Base-by-base conservation (phyloP, 176 grass and related monocot genomes). In the Triticum dicoccoides region DNA sequence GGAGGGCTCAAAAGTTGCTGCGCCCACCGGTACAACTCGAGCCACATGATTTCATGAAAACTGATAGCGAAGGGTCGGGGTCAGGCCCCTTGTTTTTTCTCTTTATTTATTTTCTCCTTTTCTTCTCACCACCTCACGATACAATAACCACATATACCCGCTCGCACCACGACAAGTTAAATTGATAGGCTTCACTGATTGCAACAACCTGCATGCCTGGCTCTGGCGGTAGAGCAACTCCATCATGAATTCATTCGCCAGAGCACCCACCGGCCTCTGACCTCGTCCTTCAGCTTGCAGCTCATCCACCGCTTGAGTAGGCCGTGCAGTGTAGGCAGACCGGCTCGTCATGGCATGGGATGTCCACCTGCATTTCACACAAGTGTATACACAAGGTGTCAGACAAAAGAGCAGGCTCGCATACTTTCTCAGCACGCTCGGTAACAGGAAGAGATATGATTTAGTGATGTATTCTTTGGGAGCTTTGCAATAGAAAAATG, bases 221-320 rank as follows among this genome's bases (percentile, higher is more conserved):
- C 68, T 85, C n/a, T 82, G 90, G 30, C 92, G 87, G 84, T 96
- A 99, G 25, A 52, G 61, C 5, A 97, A 89, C 90, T 86, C 92
- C 92, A 99, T 94, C 51, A 99, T 86, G 30, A 96, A 93, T 78
- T 93, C 85, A 12, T 93, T 94, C 54, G 80, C 90, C 3, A 85
- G 85, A 62, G 90, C 45, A 17, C 87, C 90, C 12, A 87, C 68
- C 42, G 70, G 68, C 8, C 89, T 27, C 34, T 59, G 68, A 90
- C 24, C 39, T 67, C 69, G 8, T 87, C 39, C 41, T 69, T 69
- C 12, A 83, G 64, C 63, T 86, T 89, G 8, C 75, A 79, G 76
- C 82, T 85, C 62, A 84, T 69, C 80, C 92, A 97, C 80, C 89
- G 65, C 8, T 96, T 85, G 7, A 91, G 44, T 37, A 99, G 89